A percentile compares a stretch with the other conserved stretches of the same genome.
These are phyloP conservation scores for Orbilia brochopaga DNA, from an alignment of 2,329 filamentous ascomycete species.

Conservation along the genomic window DNA sequence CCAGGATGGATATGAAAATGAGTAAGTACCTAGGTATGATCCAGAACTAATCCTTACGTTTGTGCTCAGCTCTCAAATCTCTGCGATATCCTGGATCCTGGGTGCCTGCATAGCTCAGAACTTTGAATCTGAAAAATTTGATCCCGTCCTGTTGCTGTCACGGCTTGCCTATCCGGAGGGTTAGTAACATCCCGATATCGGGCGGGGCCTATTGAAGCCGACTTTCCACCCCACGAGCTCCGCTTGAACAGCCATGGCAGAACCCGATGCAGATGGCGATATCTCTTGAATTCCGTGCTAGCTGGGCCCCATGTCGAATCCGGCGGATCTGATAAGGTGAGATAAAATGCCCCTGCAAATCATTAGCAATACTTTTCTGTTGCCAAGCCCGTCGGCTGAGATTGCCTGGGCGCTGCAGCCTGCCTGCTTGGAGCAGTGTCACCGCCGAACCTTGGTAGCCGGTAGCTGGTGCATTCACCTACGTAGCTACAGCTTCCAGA, in stretches of 20 bases:
- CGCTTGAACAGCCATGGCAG: not conserved
- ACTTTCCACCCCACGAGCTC: not conserved
- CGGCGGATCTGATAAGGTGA: constrained; percentile 49
- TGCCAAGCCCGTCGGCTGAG: not conserved
- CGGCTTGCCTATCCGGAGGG: no score
- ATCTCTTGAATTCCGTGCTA: not conserved
- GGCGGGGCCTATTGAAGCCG: not conserved
- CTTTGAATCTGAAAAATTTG: not conserved
- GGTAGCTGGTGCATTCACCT: no score
- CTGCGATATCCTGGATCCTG: no score
- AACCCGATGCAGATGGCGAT: no score
- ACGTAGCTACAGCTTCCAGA: no score
- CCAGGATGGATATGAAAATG: no score
- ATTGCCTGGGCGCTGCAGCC: not conserved
- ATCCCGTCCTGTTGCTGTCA: no score
- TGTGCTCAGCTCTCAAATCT: no score
- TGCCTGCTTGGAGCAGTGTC: no score
- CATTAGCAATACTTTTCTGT: not conserved
- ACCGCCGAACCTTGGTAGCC: no score
- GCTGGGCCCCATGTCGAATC: not conserved
- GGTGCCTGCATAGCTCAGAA: not conserved
- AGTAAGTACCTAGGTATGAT: no score
- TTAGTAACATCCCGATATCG: not conserved
- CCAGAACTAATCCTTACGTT: no score
- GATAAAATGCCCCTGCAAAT: constrained; percentile 32